These are phyloP conservation scores for Hypoxylon sp. DNA, from an alignment of 2,329 filamentous ascomycete genomes.

Conservation along the genomic window DNA sequence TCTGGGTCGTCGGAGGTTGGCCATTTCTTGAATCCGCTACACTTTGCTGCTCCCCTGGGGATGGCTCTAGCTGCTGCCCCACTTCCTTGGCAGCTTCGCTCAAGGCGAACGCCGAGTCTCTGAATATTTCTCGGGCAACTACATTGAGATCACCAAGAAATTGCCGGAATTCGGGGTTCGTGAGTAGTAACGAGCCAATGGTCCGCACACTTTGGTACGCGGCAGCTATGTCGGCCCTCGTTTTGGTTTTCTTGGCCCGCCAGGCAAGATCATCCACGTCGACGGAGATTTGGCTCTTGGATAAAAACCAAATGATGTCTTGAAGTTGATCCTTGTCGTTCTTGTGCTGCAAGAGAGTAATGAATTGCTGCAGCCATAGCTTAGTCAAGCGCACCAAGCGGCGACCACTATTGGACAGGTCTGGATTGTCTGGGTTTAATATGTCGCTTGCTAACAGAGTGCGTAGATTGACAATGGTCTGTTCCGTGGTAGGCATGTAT, in stretches of 20 bases:
- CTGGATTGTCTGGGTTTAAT: constrained; percentile 80
- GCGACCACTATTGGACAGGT: constrained; percentile 83
- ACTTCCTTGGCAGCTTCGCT: constrained; percentile 82
- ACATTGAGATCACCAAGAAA: constrained; percentile 86
- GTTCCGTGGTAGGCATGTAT: constrained; percentile 93
- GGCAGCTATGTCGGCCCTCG: constrained; percentile 78
- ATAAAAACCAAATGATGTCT: constrained; percentile 89
- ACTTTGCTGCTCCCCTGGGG: constrained; percentile 69
- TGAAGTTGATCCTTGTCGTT: constrained; percentile 89
- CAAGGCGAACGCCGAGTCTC: constrained; percentile 85
- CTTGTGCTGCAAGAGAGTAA: constrained; percentile 85
- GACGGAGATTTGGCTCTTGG: constrained; percentile 78
- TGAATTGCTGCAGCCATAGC: constrained; percentile 83
- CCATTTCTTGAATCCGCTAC: constrained; percentile 59
- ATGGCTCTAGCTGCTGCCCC: constrained; percentile 80
- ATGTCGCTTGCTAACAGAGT: constrained; percentile 83
- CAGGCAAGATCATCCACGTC: constrained; percentile 75
- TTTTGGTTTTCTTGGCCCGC: constrained; percentile 73
- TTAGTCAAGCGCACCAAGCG: constrained; percentile 79
- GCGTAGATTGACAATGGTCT: constrained; percentile 83
- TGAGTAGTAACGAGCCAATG: constrained; percentile 85
- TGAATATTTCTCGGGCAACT: constrained; percentile 86
- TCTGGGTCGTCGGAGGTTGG: constrained; percentile 68
- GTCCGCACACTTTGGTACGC: constrained; percentile 87
- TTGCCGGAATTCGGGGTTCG: constrained; percentile 90